Base-by-base conservation (phyloP, 2,329 filamentous ascomycete genomes). In the Cladosporium phlei region DNA sequence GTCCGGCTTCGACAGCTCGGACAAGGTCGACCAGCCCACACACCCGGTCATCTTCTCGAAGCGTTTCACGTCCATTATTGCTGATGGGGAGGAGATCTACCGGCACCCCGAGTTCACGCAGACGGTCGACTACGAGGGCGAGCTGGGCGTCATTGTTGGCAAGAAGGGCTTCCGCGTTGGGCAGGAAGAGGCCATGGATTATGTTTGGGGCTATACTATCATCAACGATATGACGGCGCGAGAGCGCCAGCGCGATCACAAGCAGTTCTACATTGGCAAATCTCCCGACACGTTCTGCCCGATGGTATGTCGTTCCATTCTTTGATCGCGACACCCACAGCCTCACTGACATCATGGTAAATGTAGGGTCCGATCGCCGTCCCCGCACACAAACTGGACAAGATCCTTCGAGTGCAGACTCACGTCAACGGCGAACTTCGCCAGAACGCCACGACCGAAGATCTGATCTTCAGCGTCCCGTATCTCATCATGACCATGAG, bases 201-300 rank as follows among this genome's bases (percentile, higher is more conserved):
- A 79, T 54, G 73, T 79, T 2, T 78, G 75, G 74, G 77, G 77
- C 0, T 79, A 73, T 50, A 78, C 75, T 0, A 78, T 78, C 28
- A 68, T 75, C 33, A 80, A 80, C 53, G 77, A 80, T 39, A 64
- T 79, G n/a, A 77, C 76, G 0, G 74, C 75, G 0, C 62, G 77
- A 9, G 73, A 74, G 33, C 67, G 69, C 52, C 77, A 80, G 57
- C 60, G 74, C 20, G 76, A 80, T 38, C 77, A 80, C 48, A 79
- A 80, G 57, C 78, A 81, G 51, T 80, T 79, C 57, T 80, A 73
- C 46, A 71, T 81, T 38, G 77, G 77, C 7, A 80, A 80, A 56
- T 76, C 71, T 0, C 61, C 70, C 0, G 75, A 80, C 55, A 77
- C 74, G 0, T 79, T 74, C 52, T 79, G 75, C 50, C 76, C 76